A percentile compares a stretch with the other conserved stretches of the same genome.
Evolutionary conservation across 2,329 filamentous ascomycete genomes (phyloP).

Genomic region (Colletotrichum shisoi): DNA sequence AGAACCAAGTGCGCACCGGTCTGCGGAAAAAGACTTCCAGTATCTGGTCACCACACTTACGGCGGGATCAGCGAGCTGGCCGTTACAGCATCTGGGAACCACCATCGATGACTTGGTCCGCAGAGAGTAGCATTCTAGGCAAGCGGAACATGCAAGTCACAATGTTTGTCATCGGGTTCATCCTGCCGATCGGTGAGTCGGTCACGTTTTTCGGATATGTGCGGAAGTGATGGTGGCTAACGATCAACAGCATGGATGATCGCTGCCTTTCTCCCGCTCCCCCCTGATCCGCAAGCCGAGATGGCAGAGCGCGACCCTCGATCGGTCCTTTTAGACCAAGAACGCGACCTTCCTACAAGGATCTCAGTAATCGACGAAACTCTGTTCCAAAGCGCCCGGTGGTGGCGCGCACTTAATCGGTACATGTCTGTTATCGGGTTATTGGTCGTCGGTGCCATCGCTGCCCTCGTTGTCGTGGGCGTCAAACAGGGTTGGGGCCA

Average conservation of each 20-base stretch:
- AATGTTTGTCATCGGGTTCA: constrained; percentile 78
- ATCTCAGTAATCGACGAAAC: constrained; percentile 53
- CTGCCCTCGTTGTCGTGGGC: constrained; percentile 62
- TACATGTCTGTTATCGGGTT: constrained; percentile 65
- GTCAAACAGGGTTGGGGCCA: constrained; percentile 59
- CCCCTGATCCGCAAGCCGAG: constrained; percentile 61
- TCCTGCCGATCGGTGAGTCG: constrained; percentile 73
- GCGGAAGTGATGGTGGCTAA: constrained; percentile 34
- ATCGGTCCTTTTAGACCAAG: constrained; percentile 52
- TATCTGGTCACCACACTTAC: constrained; percentile 78
- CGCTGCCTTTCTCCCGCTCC: constrained; percentile 76
- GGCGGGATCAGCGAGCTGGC: constrained; percentile 66
- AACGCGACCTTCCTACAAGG: constrained; percentile 49
- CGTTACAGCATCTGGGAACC: constrained; percentile 74
- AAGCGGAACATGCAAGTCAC: constrained; percentile 77
- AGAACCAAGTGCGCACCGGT: constrained; percentile 45
- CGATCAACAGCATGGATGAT: constrained; percentile 74
- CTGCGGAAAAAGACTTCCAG: constrained; percentile 63
- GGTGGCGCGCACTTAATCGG: constrained; percentile 68
- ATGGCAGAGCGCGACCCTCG: constrained; percentile 60
- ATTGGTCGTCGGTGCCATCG: constrained; percentile 61
- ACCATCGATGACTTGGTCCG: constrained; percentile 72
- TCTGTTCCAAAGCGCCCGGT: constrained; percentile 61
- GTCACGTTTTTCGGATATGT: constrained; percentile 24
- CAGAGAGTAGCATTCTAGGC: constrained; percentile 67